These are phyloP conservation scores for Candida ascalaphidarum DNA, from an alignment of 805 yeast genomes.

Conservation along the genomic window DNA sequence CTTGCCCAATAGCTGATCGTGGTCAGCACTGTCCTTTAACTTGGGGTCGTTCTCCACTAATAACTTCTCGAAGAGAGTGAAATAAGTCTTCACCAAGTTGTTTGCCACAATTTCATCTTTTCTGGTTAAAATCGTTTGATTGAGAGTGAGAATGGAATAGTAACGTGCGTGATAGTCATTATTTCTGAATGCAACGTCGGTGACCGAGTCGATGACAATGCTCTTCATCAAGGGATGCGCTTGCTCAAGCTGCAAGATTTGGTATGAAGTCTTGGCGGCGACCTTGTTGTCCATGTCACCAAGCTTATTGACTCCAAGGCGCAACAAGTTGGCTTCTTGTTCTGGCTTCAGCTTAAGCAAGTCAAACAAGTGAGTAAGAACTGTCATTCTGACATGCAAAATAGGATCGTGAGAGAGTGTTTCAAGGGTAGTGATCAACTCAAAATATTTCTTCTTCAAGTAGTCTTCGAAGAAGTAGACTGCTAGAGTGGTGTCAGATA, in stretches of 20 bases:
- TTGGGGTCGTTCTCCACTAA: constrained; percentile 54
- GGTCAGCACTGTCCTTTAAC: constrained; percentile 28
- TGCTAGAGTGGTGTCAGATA: constrained; percentile 46
- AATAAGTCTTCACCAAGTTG: constrained; percentile 72
- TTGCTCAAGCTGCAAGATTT: constrained; percentile 71
- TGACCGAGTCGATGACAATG: constrained; percentile 68
- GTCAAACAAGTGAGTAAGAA: constrained; percentile 70
- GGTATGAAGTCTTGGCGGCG: constrained; percentile 79
- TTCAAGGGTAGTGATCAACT: constrained; percentile 70
- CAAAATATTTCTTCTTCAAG: constrained; percentile 68
- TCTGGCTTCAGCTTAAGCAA: constrained; percentile 83
- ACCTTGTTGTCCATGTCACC: constrained; percentile 93
- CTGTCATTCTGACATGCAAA: constrained; percentile 73
- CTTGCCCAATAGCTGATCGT: constrained; percentile 38
- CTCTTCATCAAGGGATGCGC: constrained; percentile 94
- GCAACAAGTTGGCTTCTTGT: constrained; percentile 86
- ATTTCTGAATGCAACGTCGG: constrained; percentile 70
- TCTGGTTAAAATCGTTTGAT: constrained; percentile 83
- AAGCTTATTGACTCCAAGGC: constrained; percentile 85
- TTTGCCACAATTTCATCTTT: constrained; percentile 79
- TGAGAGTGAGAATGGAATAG: constrained; percentile 79
- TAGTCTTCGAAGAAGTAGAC: constrained; percentile 84
- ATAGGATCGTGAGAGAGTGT: constrained; percentile 84
- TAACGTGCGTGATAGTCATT: constrained; percentile 84
- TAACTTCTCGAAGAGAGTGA: constrained; percentile 77